Evolutionary conservation across 257 asterid genomes (phyloP).

Genomic region (Salvia hispanica): DNA sequence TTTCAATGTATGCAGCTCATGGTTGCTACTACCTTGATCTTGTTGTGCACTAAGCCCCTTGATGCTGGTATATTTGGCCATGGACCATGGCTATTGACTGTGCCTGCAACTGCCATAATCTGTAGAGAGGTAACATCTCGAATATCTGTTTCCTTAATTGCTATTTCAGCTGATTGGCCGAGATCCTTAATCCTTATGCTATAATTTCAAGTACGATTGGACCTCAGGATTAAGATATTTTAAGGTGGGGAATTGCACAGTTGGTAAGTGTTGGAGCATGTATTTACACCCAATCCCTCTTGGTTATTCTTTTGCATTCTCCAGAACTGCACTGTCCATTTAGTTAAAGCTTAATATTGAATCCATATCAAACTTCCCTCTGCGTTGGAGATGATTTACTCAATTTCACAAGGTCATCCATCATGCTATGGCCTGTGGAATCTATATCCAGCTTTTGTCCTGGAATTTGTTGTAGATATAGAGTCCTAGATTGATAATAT

Average conservation of each 20-base stretch:
- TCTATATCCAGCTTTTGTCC: background rate
- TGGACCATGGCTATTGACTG: slow-evolving; percentile 80
- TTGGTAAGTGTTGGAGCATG: slow-evolving; percentile 2
- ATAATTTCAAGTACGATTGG: slow-evolving; percentile 6
- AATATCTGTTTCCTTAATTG: background rate
- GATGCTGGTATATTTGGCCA: slow-evolving; percentile 71
- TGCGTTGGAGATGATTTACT: slow-evolving; percentile 16
- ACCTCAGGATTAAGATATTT: slow-evolving; percentile 1
- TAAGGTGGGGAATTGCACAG: background rate
- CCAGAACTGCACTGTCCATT: background rate
- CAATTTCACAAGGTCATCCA: background rate
- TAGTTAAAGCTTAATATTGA: background rate
- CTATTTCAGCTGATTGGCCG: slow-evolving; percentile 13
- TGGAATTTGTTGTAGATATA: no score
- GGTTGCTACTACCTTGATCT: slow-evolving; percentile 96
- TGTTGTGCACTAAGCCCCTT: slow-evolving; percentile 82
- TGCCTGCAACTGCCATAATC: slow-evolving; percentile 88
- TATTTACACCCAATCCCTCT: background rate
- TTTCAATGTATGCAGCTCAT: slow-evolving; percentile 62
- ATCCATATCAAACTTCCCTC: slow-evolving; percentile 9
- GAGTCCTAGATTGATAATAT: no score
- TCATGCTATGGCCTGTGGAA: background rate
- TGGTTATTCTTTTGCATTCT: slow-evolving; percentile 16
- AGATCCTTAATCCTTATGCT: slow-evolving; percentile 13
- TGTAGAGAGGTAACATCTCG: slow-evolving; percentile 82